phyloP scores from a whole-genome alignment of 306 rosid species.

The Cucurbita ficifolia region DNA sequence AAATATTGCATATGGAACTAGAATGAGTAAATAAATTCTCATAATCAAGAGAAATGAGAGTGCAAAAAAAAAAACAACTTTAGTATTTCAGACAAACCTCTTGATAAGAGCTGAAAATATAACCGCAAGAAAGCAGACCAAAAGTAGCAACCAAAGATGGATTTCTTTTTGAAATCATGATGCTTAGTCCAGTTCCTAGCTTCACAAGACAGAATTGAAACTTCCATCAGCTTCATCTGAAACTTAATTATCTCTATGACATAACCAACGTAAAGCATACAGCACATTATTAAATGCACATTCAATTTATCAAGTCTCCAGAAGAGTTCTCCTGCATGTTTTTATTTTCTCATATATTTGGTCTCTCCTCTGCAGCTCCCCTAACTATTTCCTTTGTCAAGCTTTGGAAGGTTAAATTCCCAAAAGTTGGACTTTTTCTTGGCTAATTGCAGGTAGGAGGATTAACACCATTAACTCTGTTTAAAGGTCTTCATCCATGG shows the following conservation, averaged over 20 bases:
- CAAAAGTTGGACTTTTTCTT: no score
- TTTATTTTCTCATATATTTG: no score
- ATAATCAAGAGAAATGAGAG: constrained; percentile 4
- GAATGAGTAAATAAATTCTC: constrained; percentile 11
- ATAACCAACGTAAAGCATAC: background rate
- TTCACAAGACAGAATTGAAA: constrained; percentile 27
- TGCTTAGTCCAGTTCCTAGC: constrained; percentile 97
- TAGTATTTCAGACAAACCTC: constrained; percentile 43
- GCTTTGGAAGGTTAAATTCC: no score
- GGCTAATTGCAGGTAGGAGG: no score
- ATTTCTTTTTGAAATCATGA: constrained; percentile 61
- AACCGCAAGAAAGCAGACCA: constrained; percentile 89
- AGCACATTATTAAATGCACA: no score
- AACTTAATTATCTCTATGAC: background rate
- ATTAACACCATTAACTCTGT: no score
- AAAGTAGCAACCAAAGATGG: constrained; percentile 77
- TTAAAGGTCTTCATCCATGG: no score
- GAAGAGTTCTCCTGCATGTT: no score
- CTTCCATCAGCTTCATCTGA: constrained; percentile 9
- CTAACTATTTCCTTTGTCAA: no score
- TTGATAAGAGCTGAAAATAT: constrained; percentile 70
- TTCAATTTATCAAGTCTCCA: no score
- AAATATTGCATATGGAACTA: constrained; percentile 8
- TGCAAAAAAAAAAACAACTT: constrained; percentile 5
- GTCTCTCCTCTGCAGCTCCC: no score